Base-by-base conservation (phyloP, 2,329 filamentous ascomycete genomes). In the Clathrospora elynae region DNA sequence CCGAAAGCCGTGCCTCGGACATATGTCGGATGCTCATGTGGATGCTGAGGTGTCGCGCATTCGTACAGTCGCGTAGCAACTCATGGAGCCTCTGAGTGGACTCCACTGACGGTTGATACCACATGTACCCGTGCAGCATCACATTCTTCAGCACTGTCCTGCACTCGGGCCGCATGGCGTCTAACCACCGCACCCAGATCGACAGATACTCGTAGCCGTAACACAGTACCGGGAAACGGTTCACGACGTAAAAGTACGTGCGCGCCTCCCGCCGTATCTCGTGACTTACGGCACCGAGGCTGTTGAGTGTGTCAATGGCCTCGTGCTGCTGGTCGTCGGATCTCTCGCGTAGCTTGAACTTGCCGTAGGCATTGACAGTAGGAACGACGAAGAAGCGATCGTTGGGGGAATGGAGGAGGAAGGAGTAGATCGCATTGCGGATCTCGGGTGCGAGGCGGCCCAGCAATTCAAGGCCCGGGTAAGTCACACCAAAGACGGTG, bases 121-220 rank as follows among this genome's bases (percentile, higher is more conserved):
- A 46, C 36, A 46, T 46, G n/a, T 18, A 36, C 2, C 42, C 42
- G 8, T 23, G 6, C 11, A 46, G 30, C n/a, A 17, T 40, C 2
- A 41, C 14, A 6, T 20, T 25, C 13, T 19, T 33, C 26, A 46
- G 7, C 3, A 37, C 19, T 6, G 24, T 32, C 10, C 42, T 32
- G 12, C 42, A 46, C 10, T 33, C 20, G 6, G 20, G n/a, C 11
- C 42, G 31, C 5, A 46, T 33, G 2, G 14, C 22, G 5, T 40
- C 32, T 4, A 46, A 31, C 42, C 42, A 46, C 9, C n/a, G 36
- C 10, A 46, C 26, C 16, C 40, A 29, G 3, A 46, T 13, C 2
- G 42, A n/a, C 8, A 41, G 28, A 28, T 46, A 46, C 20, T 46
- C 36, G 24, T 36, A 36, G 2, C 28, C 37, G n/a, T 41, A 22